Percentiles rank a stretch among this genome's conserved stretches.
Evolutionary conservation across 768 basidiomycete genomes (phyloP).

Genomic region (Calocera viscosa): DNA sequence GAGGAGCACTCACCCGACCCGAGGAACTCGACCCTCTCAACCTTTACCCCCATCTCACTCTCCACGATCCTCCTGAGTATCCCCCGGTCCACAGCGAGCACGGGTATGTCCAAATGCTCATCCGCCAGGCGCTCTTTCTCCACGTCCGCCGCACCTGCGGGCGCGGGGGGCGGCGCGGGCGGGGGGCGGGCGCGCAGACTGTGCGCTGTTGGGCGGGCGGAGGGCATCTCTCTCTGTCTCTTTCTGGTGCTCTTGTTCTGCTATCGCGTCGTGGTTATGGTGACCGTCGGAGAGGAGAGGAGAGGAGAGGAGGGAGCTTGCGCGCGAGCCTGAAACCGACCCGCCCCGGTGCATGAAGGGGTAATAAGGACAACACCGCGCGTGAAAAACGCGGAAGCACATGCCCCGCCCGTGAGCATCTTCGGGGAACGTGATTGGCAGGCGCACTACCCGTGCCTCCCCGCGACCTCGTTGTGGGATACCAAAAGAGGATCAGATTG

Average conservation of each 20-base stretch:
- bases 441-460: too few species aligned
- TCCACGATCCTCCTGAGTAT: constrained; percentile 65
- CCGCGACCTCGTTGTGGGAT: too few species aligned
- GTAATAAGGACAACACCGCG: too few species aligned
- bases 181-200: neutral
- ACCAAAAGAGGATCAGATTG: too few species aligned
- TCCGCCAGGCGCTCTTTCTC: neutral
- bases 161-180: neutral
- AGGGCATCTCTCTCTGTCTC: neutral
- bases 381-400: too few species aligned
- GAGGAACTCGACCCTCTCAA: constrained; percentile 58
- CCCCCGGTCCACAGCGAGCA: constrained; percentile 63
- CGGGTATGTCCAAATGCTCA: constrained; percentile 28
- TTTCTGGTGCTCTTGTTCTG: neutral
- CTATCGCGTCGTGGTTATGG: too few species aligned
- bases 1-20: constrained; percentile 47
- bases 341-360: too few species aligned
- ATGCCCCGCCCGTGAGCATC: too few species aligned
- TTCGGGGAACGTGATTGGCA: too few species aligned
- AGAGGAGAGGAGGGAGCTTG: too few species aligned
- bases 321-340: too few species aligned
- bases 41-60: constrained; percentile 52
- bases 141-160: neutral
- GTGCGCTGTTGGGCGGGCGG: neutral
- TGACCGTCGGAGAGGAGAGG: too few species aligned